These are phyloP conservation scores for Pleurotus cornucopiae DNA, from an alignment of 768 basidiomycete genomes.

Conservation along the genomic window DNA sequence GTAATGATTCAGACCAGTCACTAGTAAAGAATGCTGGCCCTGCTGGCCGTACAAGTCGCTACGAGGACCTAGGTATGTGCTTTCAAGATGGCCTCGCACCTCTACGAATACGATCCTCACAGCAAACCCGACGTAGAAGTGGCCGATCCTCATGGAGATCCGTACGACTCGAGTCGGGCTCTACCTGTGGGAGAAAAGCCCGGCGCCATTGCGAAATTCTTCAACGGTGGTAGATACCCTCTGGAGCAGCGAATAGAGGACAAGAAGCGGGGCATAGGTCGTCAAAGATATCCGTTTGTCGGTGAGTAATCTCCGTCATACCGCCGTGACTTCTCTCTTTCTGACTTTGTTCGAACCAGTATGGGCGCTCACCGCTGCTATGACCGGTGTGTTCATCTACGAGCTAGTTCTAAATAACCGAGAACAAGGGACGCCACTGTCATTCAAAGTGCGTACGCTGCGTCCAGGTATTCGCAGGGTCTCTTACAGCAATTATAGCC, in stretches of 20 bases:
- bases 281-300: conserved; percentile 75
- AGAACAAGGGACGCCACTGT: conserved; percentile 79
- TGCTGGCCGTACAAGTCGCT: conserved; percentile 32
- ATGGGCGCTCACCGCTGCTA: conserved; percentile 58
- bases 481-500: conserved; percentile 40
- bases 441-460: conserved; percentile 60
- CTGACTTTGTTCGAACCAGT: conserved; percentile 33
- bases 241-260: conserved; percentile 81
- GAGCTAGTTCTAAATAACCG: conserved; percentile 75
- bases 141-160: conserved; percentile 45
- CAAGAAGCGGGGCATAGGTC: conserved; percentile 80
- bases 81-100: background rate
- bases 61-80: conserved; percentile 52
- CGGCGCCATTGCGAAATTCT: conserved; percentile 33
- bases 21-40: conserved; percentile 46
- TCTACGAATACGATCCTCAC: background rate
- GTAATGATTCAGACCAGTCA: conserved; percentile 18
- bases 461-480: background rate
- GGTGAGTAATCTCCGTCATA: conserved; percentile 40
- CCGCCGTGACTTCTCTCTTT: background rate
- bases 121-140: conserved; percentile 44
- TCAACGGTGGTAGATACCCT: conserved; percentile 53
- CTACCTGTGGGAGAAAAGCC: conserved; percentile 33
- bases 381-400: conserved; percentile 78
- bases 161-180: conserved; percentile 14